phyloP scores from a whole-genome alignment of 257 asterid species.

The Schizonepeta tenuifolia region DNA sequence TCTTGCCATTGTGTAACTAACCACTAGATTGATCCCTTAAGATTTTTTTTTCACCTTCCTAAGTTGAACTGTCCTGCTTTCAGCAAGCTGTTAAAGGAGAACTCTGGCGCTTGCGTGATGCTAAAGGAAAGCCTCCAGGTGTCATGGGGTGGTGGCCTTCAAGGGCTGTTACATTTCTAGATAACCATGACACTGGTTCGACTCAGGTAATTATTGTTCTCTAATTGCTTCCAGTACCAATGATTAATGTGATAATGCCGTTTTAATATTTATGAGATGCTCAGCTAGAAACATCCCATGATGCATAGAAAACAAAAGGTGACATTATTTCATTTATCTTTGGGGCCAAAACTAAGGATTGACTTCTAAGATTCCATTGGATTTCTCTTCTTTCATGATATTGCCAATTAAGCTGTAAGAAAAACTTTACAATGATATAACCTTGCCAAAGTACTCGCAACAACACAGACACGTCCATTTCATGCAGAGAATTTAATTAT shows the following conservation, averaged over 20 bases:
- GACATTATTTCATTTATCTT: constrained; percentile 2
- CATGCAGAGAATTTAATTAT: constrained; percentile 14
- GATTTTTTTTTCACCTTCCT: constrained; percentile 23
- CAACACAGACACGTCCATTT: not conserved
- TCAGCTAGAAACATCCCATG: not conserved
- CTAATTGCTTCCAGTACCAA: not conserved
- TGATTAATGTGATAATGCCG: not conserved
- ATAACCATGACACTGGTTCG: constrained; percentile 96
- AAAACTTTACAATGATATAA: not conserved
- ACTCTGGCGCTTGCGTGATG: constrained; percentile 86
- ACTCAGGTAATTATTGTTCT: constrained; percentile 69
- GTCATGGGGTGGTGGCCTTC: constrained; percentile 98
- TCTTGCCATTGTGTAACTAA: constrained; percentile 2
- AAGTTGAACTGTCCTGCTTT: constrained; percentile 4
- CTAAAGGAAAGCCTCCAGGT: constrained; percentile 91
- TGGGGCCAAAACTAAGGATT: not conserved
- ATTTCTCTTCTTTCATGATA: not conserved
- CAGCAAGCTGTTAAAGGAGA: constrained; percentile 98
- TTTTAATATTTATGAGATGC: not conserved
- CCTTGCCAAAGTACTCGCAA: constrained; percentile 16
- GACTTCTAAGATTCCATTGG: not conserved
- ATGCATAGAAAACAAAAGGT: not conserved
- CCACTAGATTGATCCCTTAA: constrained; percentile 3
- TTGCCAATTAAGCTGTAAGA: not conserved
- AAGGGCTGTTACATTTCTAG: constrained; percentile 89